Base-by-base conservation (phyloP, 2,329 filamentous ascomycete genomes). In the Colletotrichum sp. region DNA sequence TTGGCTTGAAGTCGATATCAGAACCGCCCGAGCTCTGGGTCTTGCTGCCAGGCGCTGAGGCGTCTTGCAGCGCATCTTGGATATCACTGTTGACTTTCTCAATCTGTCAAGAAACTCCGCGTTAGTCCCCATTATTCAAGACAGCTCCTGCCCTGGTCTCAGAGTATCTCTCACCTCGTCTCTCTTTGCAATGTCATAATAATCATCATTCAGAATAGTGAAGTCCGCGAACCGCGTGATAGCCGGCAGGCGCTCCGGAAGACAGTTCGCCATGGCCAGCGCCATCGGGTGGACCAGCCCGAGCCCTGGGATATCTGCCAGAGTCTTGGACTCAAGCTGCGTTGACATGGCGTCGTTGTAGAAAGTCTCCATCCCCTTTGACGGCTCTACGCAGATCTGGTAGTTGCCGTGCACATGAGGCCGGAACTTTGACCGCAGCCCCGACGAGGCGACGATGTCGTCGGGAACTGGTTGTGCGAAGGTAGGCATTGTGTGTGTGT, bases 91-190 rank as follows among this genome's bases (percentile, higher is more conserved):
- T 52, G 18, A 52, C n/a, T 21, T 52, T 52, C 44, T 52, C 44
- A 21, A 52, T 52, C 44, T 52, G n/a, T 52, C 1, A 2, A 52
- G 6, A 21, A 52, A 21, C 10, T 1, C 44, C 9, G 5, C n/a
- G n/a, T 52, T 4, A 52, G 44, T 13, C 6, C 10, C 0, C 44
- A 21, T 0, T 21, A 13, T 21, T 4, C n/a, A 52, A 52, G 10
- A 21, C 44, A 21, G 2, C 10, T 52, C 6, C n/a, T 8, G 12
- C 10, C 1, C 6, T 13, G 2, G n/a, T 0, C 6, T 13, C 10
- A 1, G 6, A 1, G n/a, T 21, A 13, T 21, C 4, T 52, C 44
- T 52, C 4, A 52, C 44, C 44, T 52, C 44, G 44, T 52, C 44
- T 13, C 44, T 52, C 44, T 52, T 52, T 1, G 44, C 44, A 52